Evolutionary conservation across 2,329 filamentous ascomycete genomes (phyloP).

Genomic region (Colletotrichum ledebouriae): DNA sequence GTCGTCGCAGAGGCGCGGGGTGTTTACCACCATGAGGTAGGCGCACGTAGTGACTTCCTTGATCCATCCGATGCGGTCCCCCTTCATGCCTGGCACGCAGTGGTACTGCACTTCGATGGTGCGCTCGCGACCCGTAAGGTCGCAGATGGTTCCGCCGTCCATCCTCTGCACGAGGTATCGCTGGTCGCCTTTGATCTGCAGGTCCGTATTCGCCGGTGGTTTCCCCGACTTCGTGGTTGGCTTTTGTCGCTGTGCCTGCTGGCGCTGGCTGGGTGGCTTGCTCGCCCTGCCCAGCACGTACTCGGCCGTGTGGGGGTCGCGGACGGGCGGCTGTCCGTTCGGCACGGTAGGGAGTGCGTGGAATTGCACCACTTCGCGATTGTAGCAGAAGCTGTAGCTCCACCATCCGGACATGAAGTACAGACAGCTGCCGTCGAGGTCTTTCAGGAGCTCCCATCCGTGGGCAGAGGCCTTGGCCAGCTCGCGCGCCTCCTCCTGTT

Average conservation of each 20-base stretch:
- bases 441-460: conserved; percentile 84
- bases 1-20: conserved; percentile 88
- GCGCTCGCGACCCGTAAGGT: conserved; percentile 84
- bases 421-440: conserved; percentile 84
- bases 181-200: conserved; percentile 86
- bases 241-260: conserved; percentile 33
- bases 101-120: conserved; percentile 87
- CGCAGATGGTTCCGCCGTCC: conserved; percentile 84
- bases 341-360: conserved; percentile 80
- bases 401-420: conserved; percentile 91
- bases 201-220: conserved; percentile 65
- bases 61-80: conserved; percentile 88
- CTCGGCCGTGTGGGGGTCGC: conserved; percentile 81
- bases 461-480: conserved; percentile 80
- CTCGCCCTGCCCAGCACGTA: conserved; percentile 79
- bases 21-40: conserved; percentile 94
- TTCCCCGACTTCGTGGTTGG: conserved; percentile 31
- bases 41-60: conserved; percentile 93
- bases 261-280: conserved; percentile 41
- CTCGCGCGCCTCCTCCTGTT: conserved; percentile 84
- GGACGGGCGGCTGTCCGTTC: conserved; percentile 79
- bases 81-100: conserved; percentile 80
- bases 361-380: conserved; percentile 88
- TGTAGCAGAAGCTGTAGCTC: conserved; percentile 96
- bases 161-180: conserved; percentile 89